A percentile compares a stretch with the other conserved stretches of the same genome.
These are phyloP conservation scores for Fusarium redolens DNA, from an alignment of 2,329 filamentous ascomycete genomes.

Conservation along the genomic window DNA sequence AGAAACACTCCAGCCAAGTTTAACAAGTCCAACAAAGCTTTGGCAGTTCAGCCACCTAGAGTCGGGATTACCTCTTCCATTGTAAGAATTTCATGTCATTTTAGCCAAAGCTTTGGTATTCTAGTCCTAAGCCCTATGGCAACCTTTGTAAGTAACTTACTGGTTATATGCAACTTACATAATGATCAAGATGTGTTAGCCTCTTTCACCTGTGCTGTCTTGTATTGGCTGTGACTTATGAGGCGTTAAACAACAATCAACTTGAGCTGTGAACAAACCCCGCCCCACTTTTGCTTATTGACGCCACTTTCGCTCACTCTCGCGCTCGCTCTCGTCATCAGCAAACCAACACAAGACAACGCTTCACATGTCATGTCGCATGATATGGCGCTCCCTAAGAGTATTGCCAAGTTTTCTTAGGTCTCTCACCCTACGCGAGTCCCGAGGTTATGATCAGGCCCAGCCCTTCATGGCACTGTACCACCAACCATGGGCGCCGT, in stretches of 20 bases:
- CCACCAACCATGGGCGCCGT: conserved; percentile 10
- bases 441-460: background rate
- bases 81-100: background rate
- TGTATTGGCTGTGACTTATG: background rate
- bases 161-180: too few species aligned
- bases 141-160: too few species aligned
- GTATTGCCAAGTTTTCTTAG: too few species aligned
- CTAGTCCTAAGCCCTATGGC: background rate
- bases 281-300: background rate
- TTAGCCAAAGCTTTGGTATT: background rate
- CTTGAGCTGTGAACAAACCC: too few species aligned
- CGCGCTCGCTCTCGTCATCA: background rate
- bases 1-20: background rate
- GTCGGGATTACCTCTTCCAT: background rate
- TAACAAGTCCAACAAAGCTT: too few species aligned
- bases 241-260: too few species aligned
- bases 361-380: background rate
- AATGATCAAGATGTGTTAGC: background rate
- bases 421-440: too few species aligned
- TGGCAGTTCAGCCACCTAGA: background rate
- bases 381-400: background rate
- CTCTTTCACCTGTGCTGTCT: accelerated
- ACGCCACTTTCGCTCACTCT: background rate
- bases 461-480: background rate
- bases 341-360: background rate